Base-by-base conservation (phyloP, 192 early-diverging fungal genomes). In the Podila epigama region DNA sequence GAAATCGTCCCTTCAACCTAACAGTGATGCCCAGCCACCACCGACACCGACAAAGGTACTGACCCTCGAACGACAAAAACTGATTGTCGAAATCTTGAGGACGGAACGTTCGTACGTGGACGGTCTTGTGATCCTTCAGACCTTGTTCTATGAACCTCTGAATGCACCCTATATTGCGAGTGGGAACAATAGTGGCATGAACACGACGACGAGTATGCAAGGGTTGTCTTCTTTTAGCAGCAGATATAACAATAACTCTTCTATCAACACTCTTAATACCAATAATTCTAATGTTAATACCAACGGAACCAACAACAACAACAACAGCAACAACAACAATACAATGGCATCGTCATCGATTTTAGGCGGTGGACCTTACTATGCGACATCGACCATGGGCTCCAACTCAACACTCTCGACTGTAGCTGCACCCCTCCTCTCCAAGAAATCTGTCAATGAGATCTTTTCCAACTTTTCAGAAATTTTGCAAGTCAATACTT, bases 71-170 rank as follows among this genome's bases (percentile, higher is more conserved):
- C 79, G 93, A 20, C 70, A 83, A 62, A 82, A 87, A 48, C 90
- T 97, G 13, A 84, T 92, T 25, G 83, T 85, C 4, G 95, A 97
- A 79, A 88, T 97, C 18, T 70, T 96, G 16, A 81, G 86, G 56
- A 96, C 95, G 2, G 95, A 97, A 73, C 75, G 88, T 41, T 94
- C 93, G 4, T 97, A 97, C 68, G 93, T 97, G 13, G 84, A 92
- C 33, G 89, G 91, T 35, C 77, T 97, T 33, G 70, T 86, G 41
- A 82, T 89, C 56, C 68, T 97, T 2, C 82, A 92, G 33, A 57
- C 63, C 0, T 34, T 77, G 44, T 78, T 71, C 63, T 69, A 64
- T 25, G 68, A 78, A n/a, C 64, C 67, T 8, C 25, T 79, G 51
- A 68, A 65, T 54, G 64, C 66, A 5, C 60, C 68, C 7, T 62